Evolutionary conservation across 2,329 filamentous ascomycete species (phyloP).

Genomic region (Cercospora sesami): DNA sequence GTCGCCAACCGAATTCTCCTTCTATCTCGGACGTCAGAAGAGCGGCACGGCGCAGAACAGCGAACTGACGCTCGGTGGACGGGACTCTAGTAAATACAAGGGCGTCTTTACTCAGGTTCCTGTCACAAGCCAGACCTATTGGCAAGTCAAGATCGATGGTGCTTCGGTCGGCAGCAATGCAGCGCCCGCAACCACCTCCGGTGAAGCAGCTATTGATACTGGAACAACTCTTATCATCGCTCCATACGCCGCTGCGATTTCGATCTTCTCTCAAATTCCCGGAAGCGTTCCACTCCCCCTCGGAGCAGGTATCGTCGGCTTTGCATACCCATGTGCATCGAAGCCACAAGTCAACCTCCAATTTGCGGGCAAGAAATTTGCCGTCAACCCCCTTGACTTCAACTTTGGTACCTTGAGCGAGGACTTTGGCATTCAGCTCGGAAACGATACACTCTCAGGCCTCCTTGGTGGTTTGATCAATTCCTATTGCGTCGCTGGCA

Average conservation of each 20-base stretch:
- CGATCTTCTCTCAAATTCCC: constrained; percentile 39
- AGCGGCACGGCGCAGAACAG: constrained; percentile 26
- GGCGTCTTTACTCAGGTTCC: constrained; percentile 30
- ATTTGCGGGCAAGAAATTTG: constrained; percentile 34
- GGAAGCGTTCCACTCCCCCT: constrained; percentile 36
- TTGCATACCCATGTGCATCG: constrained; percentile 38
- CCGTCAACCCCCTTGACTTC: constrained; percentile 30
- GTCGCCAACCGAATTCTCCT: constrained; percentile 33
- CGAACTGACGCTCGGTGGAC: constrained; percentile 33
- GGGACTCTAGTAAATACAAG: constrained; percentile 29
- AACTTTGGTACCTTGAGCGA: constrained; percentile 27
- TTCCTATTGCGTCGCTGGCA: constrained; percentile 25
- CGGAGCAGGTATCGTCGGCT: constrained; percentile 30
- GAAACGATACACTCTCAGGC: constrained; percentile 15
- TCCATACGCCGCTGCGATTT: constrained; percentile 34
- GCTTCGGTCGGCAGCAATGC: constrained; percentile 17
- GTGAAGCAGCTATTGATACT: constrained; percentile 33
- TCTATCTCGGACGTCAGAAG: constrained; percentile 33
- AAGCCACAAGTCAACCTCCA: constrained; percentile 31
- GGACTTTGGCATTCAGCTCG: constrained; percentile 20
- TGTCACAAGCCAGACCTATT: constrained; percentile 32
- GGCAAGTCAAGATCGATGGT: constrained; percentile 34
- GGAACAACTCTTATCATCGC: constrained; percentile 40
- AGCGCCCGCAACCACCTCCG: constrained; percentile 19
- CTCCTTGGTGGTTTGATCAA: constrained; percentile 12